Evolutionary conservation across 1,284 basidiomycete genomes (phyloP).

Genomic region (Leccinum huronense): DNA sequence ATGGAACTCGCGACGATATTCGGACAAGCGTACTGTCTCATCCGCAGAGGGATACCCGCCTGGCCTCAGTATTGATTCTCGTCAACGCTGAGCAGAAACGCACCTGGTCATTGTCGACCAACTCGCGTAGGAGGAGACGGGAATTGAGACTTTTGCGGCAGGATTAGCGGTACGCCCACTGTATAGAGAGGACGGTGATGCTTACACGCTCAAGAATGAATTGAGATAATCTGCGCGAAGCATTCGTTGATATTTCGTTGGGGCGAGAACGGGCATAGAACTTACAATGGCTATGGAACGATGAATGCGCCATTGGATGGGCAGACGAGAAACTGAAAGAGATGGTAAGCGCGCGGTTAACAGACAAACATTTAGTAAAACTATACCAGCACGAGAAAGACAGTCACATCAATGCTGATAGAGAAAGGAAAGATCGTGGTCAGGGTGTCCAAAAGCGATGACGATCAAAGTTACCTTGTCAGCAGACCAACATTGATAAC

Average conservation of each 20-base stretch:
- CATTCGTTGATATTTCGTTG: not conserved
- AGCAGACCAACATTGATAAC: slow-evolving; percentile 34
- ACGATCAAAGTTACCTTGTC: slow-evolving; percentile 27
- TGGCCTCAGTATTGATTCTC: not conserved
- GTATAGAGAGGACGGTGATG: not conserved
- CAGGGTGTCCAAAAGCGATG: not conserved
- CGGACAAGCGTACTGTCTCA: slow-evolving; percentile 22
- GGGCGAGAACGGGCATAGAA: not conserved
- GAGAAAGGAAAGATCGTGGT: not conserved
- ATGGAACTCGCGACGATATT: slow-evolving; percentile 27
- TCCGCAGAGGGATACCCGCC: too few relatives aligned
- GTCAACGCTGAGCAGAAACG: not conserved
- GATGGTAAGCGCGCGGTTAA: slow-evolving; percentile 7
- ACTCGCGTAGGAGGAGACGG: slow-evolving; percentile 30
- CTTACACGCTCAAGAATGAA: slow-evolving; percentile 36
- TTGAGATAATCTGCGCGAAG: slow-evolving; percentile 29
- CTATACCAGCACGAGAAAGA: slow-evolving; percentile 32
- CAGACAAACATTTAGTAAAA: not conserved
- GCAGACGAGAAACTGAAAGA: slow-evolving; percentile 29
- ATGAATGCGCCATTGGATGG: slow-evolving; percentile 35
- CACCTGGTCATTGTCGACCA: slow-evolving; percentile 31
- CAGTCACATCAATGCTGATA: slow-evolving; percentile 29
- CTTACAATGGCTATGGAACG: slow-evolving; percentile 34
- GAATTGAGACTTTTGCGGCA: slow-evolving; percentile 31
- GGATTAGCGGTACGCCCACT: not conserved